A percentile compares a stretch with the other conserved stretches of the same genome.
Evolutionary conservation across 2,329 filamentous ascomycete species (phyloP).

Genomic region (Exophiala sp.): DNA sequence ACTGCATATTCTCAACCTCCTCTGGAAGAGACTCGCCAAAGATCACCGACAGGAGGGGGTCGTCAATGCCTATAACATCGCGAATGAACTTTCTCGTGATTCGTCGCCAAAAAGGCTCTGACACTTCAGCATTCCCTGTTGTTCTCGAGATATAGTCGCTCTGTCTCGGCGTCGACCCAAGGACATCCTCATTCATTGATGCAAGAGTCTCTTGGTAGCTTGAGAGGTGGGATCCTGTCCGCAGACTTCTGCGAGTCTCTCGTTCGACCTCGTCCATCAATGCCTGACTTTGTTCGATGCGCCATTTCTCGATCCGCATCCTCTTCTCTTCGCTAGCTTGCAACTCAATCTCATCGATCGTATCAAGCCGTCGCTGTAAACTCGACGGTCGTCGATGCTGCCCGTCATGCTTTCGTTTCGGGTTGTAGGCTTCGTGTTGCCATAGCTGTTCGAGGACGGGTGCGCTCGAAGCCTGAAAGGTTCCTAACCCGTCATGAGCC

Average conservation of each 20-base stretch:
- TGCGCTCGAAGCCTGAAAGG: constrained; percentile 66
- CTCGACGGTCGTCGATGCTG: constrained; percentile 53
- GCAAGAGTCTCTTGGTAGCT: constrained; percentile 15
- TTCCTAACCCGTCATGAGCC: constrained; percentile 85
- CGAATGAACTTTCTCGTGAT: constrained; percentile 83
- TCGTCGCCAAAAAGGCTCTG: constrained; percentile 71
- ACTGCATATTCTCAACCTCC: constrained; percentile 30
- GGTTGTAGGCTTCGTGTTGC: constrained; percentile 83
- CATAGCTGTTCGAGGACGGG: constrained; percentile 78
- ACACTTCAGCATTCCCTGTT: constrained; percentile 43
- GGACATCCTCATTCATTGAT: constrained; percentile 21
- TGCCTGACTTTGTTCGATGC: constrained; percentile 81
- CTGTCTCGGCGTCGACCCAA: constrained; percentile 28
- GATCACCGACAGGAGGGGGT: constrained; percentile 76
- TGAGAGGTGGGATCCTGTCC: constrained; percentile 26
- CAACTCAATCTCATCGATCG: constrained; percentile 55
- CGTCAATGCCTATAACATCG: constrained; percentile 88
- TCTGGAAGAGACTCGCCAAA: constrained; percentile 73
- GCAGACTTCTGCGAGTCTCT: constrained; percentile 70
- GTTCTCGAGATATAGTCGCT: constrained; percentile 22
- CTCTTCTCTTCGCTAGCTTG: constrained; percentile 69
- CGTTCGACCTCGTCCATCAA: constrained; percentile 85
- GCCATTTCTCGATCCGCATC: constrained; percentile 85
- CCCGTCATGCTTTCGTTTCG: constrained; percentile 55
- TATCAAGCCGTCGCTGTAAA: constrained; percentile 55